Base-by-base conservation (phyloP, 208 protist genomes). In the Novymonas esmeraldas region DNA sequence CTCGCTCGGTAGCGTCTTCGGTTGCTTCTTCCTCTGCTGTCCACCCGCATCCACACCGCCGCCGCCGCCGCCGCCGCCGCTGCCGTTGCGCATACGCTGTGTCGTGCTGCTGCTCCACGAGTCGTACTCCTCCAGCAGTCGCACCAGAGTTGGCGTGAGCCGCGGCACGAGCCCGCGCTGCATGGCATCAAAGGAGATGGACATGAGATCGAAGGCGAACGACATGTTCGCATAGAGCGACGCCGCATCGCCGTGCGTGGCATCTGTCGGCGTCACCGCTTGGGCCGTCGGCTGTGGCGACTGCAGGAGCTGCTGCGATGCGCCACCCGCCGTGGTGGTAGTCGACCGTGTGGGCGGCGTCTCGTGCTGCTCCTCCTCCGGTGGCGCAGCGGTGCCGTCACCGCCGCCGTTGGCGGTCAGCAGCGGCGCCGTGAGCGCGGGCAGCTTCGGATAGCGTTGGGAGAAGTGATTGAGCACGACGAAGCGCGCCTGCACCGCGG, bases 401-500 rank as follows among this genome's bases (percentile, higher is more conserved):
- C 36, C 44, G 29, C 26, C 61, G 39, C 26, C 69, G 60, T 20
- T 75, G 70, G 16, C 70, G 9, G 67, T 78, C 13, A 89, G 69
- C 57, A 89, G 84, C 31, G 66, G 76, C 22, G 81, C 67, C 51
- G 73, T 71, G 29, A 92, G 59, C 3, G 76, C 84, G 13, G 93
- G 93, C 41, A 97, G 66, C 75, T 95, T 97, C 11, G 93, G 90
- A 57, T 97, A 97, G 20, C 94, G 87, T 74, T 95, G 90, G 0
- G 87, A 95, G 70, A 97, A 97, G 85, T 97, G 94, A 46, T 94
- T 96, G n/a, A 97, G 78, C 31, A 94, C 80, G 11, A 89, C 24
- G 28, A 82, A 84, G 14, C 65, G 18, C 7, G 86, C 79, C 34
- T 62, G 31, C 33, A 90, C 73, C 22, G 61, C 72, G 0, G 70